These are phyloP conservation scores for Dryas drummondii DNA, from an alignment of 306 rosid genomes.

Conservation along the genomic window DNA sequence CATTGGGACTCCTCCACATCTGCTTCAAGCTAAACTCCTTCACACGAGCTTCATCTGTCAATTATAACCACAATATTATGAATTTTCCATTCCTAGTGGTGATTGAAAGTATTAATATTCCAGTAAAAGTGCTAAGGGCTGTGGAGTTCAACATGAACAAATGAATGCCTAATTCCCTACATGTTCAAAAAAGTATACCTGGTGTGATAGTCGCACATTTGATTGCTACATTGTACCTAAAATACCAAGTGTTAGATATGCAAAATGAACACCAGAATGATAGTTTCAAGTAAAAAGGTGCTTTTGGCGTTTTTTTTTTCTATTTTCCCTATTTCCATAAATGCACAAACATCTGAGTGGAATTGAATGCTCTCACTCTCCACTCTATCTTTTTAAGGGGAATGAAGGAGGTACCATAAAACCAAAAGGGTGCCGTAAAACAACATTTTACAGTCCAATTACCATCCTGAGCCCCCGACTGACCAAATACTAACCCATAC, in stretches of 20 bases:
- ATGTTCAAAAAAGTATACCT: slow-evolving; percentile 43
- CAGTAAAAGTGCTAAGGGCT: slow-evolving; percentile 13
- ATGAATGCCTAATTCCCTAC: neutral
- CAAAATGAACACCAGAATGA: slow-evolving; percentile 5
- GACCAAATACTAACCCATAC: neutral
- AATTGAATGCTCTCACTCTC: neutral
- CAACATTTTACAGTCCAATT: neutral
- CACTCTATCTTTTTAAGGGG: neutral
- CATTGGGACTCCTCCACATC: slow-evolving; percentile 99
- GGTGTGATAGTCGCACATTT: slow-evolving; percentile 99
- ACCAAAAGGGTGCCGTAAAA: neutral
- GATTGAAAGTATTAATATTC: neutral
- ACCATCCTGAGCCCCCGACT: neutral
- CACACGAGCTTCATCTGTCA: slow-evolving; percentile 87
- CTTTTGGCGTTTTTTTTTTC: neutral
- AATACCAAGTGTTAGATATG: slow-evolving; percentile 22
- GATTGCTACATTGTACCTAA: slow-evolving; percentile 95
- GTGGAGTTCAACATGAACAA: slow-evolving; percentile 7
- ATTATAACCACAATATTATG: slow-evolving; percentile 30
- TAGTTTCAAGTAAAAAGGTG: neutral
- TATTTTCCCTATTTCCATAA: neutral
- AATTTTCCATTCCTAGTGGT: slow-evolving; percentile 15
- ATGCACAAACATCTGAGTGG: neutral
- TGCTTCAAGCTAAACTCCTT: slow-evolving; percentile 80
- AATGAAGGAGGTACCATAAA: neutral